Percentiles rank a stretch among this genome's conserved stretches.
phyloP scores from a whole-genome alignment of 441 rosid genomes.

The Capsella rubella region DNA sequence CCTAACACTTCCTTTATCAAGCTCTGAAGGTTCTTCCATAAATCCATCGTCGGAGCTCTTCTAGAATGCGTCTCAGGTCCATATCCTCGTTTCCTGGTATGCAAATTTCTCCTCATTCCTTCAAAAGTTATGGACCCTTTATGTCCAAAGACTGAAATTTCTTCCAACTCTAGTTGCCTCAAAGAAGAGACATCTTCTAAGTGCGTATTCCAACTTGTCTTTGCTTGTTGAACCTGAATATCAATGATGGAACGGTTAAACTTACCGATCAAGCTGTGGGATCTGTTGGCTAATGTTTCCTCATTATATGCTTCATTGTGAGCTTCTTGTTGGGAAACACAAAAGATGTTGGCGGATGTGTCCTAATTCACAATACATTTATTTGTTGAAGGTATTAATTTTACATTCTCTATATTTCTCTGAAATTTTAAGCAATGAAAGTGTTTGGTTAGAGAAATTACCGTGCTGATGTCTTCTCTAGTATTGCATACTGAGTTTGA shows the following conservation, averaged over 20 bases:
- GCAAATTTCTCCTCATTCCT: slow-evolving; percentile 43
- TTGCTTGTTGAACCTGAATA: slow-evolving; percentile 42
- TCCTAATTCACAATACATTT: slow-evolving; percentile 36
- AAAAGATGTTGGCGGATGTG: slow-evolving; percentile 23
- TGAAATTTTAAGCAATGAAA: not conserved
- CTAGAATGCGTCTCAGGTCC: slow-evolving; percentile 37
- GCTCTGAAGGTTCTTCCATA: slow-evolving; percentile 63
- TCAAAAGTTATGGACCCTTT: slow-evolving; percentile 47
- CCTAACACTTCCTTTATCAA: slow-evolving; percentile 65
- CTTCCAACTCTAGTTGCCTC: slow-evolving; percentile 44
- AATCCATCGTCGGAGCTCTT: slow-evolving; percentile 52
- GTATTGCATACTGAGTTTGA: not conserved
- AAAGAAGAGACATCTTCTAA: slow-evolving; percentile 42
- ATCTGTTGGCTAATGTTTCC: slow-evolving; percentile 44
- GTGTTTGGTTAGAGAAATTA: slow-evolving; percentile 25
- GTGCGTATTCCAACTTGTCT: slow-evolving; percentile 34
- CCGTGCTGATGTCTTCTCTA: slow-evolving; percentile 19
- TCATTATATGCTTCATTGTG: slow-evolving; percentile 38
- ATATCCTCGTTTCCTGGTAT: slow-evolving; percentile 30
- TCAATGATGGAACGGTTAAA: slow-evolving; percentile 57
- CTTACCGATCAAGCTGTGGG: slow-evolving; percentile 46
- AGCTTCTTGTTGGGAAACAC: slow-evolving; percentile 37
- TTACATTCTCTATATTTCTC: not conserved
- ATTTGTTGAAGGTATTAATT: slow-evolving; percentile 1
- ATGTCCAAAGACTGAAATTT: slow-evolving; percentile 51